Percentiles rank a stretch among this genome's conserved stretches.
Evolutionary conservation across 345 rosid genomes (phyloP).

Genomic region (Aurinia saxatilis): DNA sequence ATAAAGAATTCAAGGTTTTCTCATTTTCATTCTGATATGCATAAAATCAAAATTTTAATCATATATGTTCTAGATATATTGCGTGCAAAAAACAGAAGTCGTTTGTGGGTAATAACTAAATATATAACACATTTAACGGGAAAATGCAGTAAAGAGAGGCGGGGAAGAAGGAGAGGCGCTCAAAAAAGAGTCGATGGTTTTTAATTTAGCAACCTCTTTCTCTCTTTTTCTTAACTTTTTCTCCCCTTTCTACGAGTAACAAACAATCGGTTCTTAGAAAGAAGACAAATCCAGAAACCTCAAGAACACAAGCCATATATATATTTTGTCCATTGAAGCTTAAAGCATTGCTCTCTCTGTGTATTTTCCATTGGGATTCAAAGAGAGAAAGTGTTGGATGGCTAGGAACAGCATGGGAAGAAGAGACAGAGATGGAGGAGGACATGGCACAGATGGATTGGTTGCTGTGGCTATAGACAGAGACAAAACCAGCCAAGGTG

Average conservation of each 20-base stretch:
- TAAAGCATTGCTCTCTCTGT: background rate
- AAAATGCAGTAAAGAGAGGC: slow-evolving; percentile 13
- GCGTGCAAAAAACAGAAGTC: background rate
- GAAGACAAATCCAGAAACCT: background rate
- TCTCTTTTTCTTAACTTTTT: background rate
- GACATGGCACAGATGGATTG: slow-evolving; percentile 36
- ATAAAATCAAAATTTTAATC: background rate
- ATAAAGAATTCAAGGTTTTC: no score
- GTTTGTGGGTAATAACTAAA: background rate
- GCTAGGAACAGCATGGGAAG: slow-evolving; percentile 29
- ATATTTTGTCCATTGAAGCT: no score
- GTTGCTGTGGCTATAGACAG: slow-evolving; percentile 82
- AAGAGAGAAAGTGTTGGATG: slow-evolving; percentile 35
- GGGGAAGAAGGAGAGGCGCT: slow-evolving; percentile 24
- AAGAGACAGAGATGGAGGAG: slow-evolving; percentile 35
- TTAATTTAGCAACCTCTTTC: slow-evolving; percentile 12
- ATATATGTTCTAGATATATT: background rate
- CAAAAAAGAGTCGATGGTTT: slow-evolving; percentile 11
- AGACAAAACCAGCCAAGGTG: slow-evolving; percentile 76
- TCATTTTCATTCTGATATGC: background rate
- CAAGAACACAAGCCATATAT: background rate
- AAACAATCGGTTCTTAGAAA: background rate
- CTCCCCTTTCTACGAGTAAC: background rate
- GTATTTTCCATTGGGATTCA: background rate
- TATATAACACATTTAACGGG: background rate